These are phyloP conservation scores for Citrus reticulata DNA, from an alignment of 345 rosid genomes.

Conservation along the genomic window DNA sequence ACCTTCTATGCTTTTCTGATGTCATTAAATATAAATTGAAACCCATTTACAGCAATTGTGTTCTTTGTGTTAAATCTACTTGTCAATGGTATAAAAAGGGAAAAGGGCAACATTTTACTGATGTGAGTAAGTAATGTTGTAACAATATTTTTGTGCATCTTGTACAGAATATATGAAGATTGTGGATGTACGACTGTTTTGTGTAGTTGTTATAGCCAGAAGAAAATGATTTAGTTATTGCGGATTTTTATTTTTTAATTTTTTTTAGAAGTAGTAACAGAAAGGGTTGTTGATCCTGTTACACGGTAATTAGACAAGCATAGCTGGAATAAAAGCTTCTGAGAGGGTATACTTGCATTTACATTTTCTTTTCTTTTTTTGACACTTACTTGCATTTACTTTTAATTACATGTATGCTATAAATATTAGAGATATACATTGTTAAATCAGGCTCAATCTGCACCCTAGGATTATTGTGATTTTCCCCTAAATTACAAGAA, in stretches of 20 bases:
- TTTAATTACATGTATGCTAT: conserved; percentile 18
- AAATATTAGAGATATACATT: conserved; percentile 12
- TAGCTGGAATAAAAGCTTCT: neutral
- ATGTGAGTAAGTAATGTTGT: neutral
- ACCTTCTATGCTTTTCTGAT: neutral
- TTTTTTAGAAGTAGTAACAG: neutral
- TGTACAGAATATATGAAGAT: neutral
- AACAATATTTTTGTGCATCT: neutral
- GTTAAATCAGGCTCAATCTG: conserved; percentile 9
- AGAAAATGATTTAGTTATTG: neutral
- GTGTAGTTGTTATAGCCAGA: neutral
- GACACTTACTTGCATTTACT: neutral
- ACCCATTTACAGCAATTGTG: neutral
- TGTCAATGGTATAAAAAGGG: neutral
- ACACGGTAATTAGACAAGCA: neutral
- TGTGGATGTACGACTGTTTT: neutral
- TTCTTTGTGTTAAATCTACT: neutral
- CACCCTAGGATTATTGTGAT: conserved; percentile 13
- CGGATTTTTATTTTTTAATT: neutral
- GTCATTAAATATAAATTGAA: neutral
- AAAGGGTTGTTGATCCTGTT: neutral
- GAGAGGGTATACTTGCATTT: neutral
- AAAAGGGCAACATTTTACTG: neutral
- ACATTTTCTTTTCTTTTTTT: neutral
- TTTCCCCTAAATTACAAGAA: conserved; percentile 7